Evolutionary conservation across 805 yeast genomes (phyloP), one percentile per base, ranked within the genome.

Genomic region (Alloascoidea hylecoeti): DNA sequence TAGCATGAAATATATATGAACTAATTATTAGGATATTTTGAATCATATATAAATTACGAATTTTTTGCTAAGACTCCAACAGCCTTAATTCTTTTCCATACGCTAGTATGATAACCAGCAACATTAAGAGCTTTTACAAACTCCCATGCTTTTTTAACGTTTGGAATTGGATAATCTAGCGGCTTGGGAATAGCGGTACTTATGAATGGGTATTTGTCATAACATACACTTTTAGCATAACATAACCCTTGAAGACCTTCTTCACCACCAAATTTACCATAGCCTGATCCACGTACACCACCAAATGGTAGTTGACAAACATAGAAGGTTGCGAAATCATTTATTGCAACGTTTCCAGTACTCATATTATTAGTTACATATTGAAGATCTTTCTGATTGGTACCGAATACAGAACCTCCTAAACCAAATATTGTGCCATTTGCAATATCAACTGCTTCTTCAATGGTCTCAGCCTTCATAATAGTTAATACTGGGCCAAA

Each of bases 251-350:
- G 72, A 34, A 92, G 65, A 2, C 99, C 99, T 64, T 92, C 99
- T 53, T 80, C 95, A 35, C 99, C 99, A 16, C 96, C 95, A 62
- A 92, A 92, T 55, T 89, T 89, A 41, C 98, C 98, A 52, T 86
- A 92, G 0, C 99, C 99, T 4, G 95, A 81, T 35, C 86, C 92
- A 47, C 78, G 78, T 17, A 72, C 72, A 18, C 99, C 99, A 39
- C 99, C 99, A 60, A 92, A 92, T 19, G 99, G 99, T 47, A 92
- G 66, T 59, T 92, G 98, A 47, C 96, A 88, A 27, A 92, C 84
- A 51, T 88, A 85, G 52, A 76, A 92, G 0, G 97, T 89, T 4
- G 97, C 99, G 64, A 92, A 92, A 61, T 92, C 99, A 56, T 92
- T 92, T 44, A 92, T 83, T 5, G 98, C 96, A 35, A 92, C 94